A percentile compares a stretch with the other conserved stretches of the same genome.
phyloP scores from a whole-genome alignment of 768 basidiomycete genomes.

The Boletus bicolor region DNA sequence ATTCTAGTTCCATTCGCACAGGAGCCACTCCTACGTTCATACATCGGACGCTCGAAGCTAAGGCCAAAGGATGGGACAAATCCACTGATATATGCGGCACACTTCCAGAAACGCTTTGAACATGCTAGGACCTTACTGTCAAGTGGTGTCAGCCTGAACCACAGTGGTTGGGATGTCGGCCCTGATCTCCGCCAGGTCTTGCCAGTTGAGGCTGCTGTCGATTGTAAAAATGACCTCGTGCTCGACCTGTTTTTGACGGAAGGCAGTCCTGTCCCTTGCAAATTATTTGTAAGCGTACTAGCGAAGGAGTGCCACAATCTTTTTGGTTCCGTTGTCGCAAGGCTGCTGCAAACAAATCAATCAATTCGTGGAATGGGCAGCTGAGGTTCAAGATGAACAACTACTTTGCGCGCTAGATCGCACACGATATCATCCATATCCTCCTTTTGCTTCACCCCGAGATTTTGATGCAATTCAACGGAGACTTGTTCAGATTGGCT shows the following conservation, averaged over 20 bases:
- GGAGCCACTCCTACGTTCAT: neutral
- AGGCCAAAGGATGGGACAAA: neutral
- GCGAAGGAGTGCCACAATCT: fast-evolving
- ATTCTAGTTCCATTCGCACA: neutral
- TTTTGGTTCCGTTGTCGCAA: neutral
- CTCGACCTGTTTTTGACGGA: neutral
- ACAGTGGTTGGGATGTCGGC: neutral
- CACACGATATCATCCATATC: neutral
- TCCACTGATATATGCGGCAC: constrained; percentile 4
- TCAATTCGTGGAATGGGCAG: constrained; percentile 15
- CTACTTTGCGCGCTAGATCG: neutral
- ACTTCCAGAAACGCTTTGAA: neutral
- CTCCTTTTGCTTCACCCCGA: neutral
- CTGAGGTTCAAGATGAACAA: neutral
- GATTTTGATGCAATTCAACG: neutral
- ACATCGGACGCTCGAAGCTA: neutral
- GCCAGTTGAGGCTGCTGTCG: neutral
- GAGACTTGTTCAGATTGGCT: constrained; percentile 6
- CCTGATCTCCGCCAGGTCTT: neutral
- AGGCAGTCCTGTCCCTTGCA: neutral
- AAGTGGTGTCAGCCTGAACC: neutral
- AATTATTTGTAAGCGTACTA: neutral
- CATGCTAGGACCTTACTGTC: constrained; percentile 1
- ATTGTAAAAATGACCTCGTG: fast-evolving
- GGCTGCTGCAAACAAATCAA: constrained; percentile 13